Percentiles rank a stretch among this genome's conserved stretches.
Conservation (phyloP, 495 filamentous ascomycete genomes). For the Parachaetomium inaequale region DNA sequence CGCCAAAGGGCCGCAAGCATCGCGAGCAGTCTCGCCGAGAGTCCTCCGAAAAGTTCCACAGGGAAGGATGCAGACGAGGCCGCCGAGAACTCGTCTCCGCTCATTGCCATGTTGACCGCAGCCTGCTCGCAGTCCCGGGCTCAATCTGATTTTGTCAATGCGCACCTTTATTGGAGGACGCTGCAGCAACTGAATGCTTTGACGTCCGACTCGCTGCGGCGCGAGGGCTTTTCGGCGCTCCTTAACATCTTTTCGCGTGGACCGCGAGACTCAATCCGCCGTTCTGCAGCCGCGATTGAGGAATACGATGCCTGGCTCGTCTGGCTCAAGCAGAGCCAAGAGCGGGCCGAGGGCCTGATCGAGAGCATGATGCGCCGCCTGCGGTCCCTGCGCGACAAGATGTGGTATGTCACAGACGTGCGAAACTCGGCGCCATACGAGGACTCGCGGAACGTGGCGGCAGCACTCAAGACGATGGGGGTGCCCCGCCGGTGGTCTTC, state of each 20-base stretch:
- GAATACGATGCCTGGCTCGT: constrained; percentile 73
- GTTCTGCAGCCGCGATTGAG: constrained; percentile 62
- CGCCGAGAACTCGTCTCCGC: constrained; percentile 43
- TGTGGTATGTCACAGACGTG: constrained; percentile 99
- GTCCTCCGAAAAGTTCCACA: constrained; percentile 28
- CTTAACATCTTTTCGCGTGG: constrained; percentile 67
- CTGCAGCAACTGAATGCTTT: constrained; percentile 60
- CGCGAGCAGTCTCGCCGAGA: constrained; percentile 33
- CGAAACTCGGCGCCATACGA: constrained; percentile 88
- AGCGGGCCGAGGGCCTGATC: constrained; percentile 61
- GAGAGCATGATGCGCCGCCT: constrained; percentile 64
- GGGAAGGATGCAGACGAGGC: constrained; percentile 33
- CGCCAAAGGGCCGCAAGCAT: constrained; percentile 41
- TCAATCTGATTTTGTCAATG: constrained; percentile 65
- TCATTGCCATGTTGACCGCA: constrained; percentile 66
- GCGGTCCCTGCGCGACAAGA: constrained; percentile 79
- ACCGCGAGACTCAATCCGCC: constrained; percentile 62
- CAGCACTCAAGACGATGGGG: constrained; percentile 92
- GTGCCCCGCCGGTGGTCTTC: constrained; percentile 50
- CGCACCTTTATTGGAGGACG: constrained; percentile 67
- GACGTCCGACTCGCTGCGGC: constrained; percentile 58
- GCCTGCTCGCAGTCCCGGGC: constrained; percentile 63
- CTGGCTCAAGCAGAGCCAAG: constrained; percentile 70
- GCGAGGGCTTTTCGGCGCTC: constrained; percentile 63
- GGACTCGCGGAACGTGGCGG: constrained; percentile 79